Evolutionary conservation across 768 basidiomycete species (phyloP).

Genomic region (Serendipita sp.): DNA sequence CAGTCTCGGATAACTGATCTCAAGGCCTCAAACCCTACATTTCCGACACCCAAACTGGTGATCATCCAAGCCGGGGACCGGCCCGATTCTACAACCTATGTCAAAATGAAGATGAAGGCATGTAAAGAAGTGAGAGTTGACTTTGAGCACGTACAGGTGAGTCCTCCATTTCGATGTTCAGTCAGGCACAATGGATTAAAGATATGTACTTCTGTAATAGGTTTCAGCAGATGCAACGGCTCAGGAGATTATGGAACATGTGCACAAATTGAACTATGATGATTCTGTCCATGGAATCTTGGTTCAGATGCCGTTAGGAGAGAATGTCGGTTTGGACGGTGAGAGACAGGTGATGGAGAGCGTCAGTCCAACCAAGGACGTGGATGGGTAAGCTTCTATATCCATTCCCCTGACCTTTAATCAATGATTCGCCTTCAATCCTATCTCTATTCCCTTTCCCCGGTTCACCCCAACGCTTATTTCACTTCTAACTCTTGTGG

Average conservation of each 20-base stretch:
- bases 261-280: constrained; percentile 71
- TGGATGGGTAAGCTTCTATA: constrained; percentile 60
- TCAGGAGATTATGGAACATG: constrained; percentile 58
- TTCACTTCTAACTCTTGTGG: neutral
- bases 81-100: constrained; percentile 79
- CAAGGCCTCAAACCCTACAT: constrained; percentile 62
- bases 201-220: constrained; percentile 7
- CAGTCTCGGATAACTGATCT: constrained; percentile 48
- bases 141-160: constrained; percentile 51
- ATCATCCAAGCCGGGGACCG: constrained; percentile 90
- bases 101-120: constrained; percentile 96
- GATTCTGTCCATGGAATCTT: constrained; percentile 73
- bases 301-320: constrained; percentile 86
- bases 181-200: neutral
- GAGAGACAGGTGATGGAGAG: constrained; percentile 91
- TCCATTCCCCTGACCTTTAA: neutral
- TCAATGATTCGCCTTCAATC: neutral
- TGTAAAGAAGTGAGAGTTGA: constrained; percentile 86
- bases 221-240: constrained; percentile 53
- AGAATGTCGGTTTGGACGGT: constrained; percentile 62
- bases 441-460: neutral
- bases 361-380: constrained; percentile 84
- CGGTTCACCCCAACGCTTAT: neutral
- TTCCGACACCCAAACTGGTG: constrained; percentile 64
- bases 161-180: constrained; percentile 9